Evolutionary conservation across 805 yeast genomes (phyloP), one percentile per base, ranked within the genome.

Genomic region (Candida maris): DNA sequence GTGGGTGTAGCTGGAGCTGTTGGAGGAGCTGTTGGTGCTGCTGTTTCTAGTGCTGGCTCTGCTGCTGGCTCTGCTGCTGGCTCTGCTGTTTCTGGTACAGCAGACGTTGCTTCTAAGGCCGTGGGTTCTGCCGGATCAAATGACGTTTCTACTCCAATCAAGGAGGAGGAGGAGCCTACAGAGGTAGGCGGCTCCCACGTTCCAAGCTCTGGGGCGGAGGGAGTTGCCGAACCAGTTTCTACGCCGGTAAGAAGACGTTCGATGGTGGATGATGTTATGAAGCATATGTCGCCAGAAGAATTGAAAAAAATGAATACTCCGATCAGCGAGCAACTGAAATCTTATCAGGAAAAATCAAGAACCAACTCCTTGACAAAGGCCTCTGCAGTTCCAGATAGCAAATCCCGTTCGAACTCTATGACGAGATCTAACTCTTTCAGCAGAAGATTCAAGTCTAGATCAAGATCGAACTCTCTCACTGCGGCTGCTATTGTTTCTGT

Each of bases 291-390:
- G 19, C 57, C 59, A 1, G 58, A 55, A 21, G 53, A 57, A 29
- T 26, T 49, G 16, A 39, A 39, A 25, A 53, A 45, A 27, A 53
- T 58, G 59, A 54, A 57, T 43, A 45, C 44, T n/a, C 62, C 62
- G 2, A 27, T 56, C 26, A 28, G 52, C 24, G 54, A 49, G 26
- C 56, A 47, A 37, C 28, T 52, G n/a, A 53, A 51, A 42, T 48
- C 47, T 1, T 43, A 48, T 25, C 47, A 48, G 34, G 53, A 48
- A 15, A 50, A 50, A 15, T 68, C 70, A 39, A 64, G 65, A 39
- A 61, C 70, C 26, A 71, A 61, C 49, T 71, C 77, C 22, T 52
- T 60, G 38, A 66, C 70, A 29, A 72, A 70, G 10, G 7, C 31
- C 8, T 28, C 73, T 43, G 65, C 64, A 38, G 64, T 71, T 20